Base-by-base conservation (phyloP, 108 stramenopile genomes). In the Cyclostephanos tholiformis region DNA sequence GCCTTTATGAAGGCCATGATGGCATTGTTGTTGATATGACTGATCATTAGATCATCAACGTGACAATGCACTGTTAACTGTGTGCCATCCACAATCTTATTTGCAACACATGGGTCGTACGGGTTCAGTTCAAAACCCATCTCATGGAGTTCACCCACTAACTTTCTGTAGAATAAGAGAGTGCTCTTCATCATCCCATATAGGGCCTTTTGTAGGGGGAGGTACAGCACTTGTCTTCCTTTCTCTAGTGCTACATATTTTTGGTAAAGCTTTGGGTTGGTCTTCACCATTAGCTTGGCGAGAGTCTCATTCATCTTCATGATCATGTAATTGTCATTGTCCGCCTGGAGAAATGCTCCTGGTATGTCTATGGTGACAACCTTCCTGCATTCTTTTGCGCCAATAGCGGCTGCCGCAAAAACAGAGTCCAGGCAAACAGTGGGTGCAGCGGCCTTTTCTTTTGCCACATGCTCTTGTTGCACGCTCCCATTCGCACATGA, bases 1-100 rank as follows among this genome's bases (percentile, higher is more conserved):
- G 8, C 23, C 0, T 30, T 9, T 10, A 59, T 30, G 16, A 30
- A 16, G 10, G 55, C 6, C 3, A 10, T 57, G 20, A 70, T 38
- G 10, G 30, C 75, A 14, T 4, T 14, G 11, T 11, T 20, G 6
- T 52, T 35, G 19, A 23, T 27, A 19, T 69, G 67, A 7, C 16
- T 41, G 6, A 75, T 68, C 38, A 58, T 75, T 3, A 44, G 22
- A 23, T 75, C 75, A 22, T 75, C 62, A n/a, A 77, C 76, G 25
- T 77, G 55, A 69, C 76, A 77, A 0, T 9, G 49, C n/a, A 80
- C 49, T 2, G 79, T 80, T 7, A 46, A 43, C 44, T 68, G 79
- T 6, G 55, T 23, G 7, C 65, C 76, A 39, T 77, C 27, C 22
- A 73, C 67, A 0, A 57, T n/a, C 17, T 58, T 59, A 53, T 79